Percentiles rank a stretch among this genome's conserved stretches.
These are phyloP conservation scores for Sporodiniella umbellata DNA, from an alignment of 371 early-diverging fungal genomes.

Conservation along the genomic window DNA sequence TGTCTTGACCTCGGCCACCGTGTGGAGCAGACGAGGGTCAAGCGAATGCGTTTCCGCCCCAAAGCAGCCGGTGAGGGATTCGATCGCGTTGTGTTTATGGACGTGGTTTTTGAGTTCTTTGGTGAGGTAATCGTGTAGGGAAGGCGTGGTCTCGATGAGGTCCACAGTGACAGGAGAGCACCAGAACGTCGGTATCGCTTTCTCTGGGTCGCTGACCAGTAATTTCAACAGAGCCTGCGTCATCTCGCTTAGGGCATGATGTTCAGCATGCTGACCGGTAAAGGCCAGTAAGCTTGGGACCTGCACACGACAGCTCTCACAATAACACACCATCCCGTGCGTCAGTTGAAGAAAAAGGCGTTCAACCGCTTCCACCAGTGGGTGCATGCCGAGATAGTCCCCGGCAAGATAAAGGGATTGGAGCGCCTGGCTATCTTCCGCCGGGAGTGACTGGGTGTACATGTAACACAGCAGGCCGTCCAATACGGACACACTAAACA, in stretches of 20 bases:
- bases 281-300: conserved; percentile 22
- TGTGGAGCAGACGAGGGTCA: too few relatives aligned
- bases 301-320: conserved; percentile 16
- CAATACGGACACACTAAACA: conserved; percentile 26
- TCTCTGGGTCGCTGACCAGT: conserved; percentile 26
- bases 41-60: too few relatives aligned
- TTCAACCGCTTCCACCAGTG: conserved; percentile 13
- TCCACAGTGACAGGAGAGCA: conserved; percentile 17
- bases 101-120: conserved; percentile 15
- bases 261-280: conserved; percentile 15
- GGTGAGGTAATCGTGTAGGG: conserved; percentile 15
- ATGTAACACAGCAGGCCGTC: conserved; percentile 30
- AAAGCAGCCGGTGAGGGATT: conserved; percentile 30
- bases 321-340: conserved; percentile 27
- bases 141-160: too few relatives aligned
- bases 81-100: conserved; percentile 29
- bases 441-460: conserved; percentile 21
- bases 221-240: conserved; percentile 15
- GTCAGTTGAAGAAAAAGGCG: conserved; percentile 13
- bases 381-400: conserved; percentile 34
- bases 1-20: conserved; percentile 1
- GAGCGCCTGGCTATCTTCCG: conserved; percentile 8
- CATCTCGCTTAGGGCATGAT: conserved; percentile 14
- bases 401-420: conserved; percentile 27
- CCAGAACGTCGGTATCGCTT: conserved; percentile 25